phyloP scores from a whole-genome alignment of 1,284 basidiomycete genomes.

The Hymenochaete sp. region DNA sequence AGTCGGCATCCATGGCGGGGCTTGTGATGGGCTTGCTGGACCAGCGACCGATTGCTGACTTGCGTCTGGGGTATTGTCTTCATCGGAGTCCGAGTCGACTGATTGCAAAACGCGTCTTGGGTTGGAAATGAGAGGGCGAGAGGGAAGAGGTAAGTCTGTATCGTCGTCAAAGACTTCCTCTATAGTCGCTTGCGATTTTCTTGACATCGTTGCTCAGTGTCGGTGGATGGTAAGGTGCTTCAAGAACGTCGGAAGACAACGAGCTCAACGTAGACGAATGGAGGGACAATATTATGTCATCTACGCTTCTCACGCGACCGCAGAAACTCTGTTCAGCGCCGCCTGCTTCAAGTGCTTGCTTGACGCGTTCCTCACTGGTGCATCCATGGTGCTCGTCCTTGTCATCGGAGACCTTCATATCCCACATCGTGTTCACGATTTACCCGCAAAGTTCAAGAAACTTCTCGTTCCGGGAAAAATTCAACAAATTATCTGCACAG shows the following conservation, averaged over 20 bases:
- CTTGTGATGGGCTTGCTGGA: constrained; percentile 23
- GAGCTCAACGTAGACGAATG: too few relatives aligned
- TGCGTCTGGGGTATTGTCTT: constrained; percentile 29
- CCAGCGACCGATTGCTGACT: constrained; percentile 17
- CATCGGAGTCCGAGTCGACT: constrained; percentile 30
- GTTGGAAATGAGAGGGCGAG: constrained; percentile 55
- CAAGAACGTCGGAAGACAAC: too few relatives aligned
- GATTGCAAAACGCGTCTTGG: too few relatives aligned
- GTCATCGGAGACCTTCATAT: constrained; percentile 94
- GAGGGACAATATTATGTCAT: too few relatives aligned
- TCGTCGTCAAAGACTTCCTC: constrained; percentile 70
- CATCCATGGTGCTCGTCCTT: constrained; percentile 74
- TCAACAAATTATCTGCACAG: constrained; percentile 95
- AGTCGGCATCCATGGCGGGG: constrained; percentile 21
- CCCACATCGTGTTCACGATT: constrained; percentile 80
- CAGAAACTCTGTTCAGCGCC: too few relatives aligned
- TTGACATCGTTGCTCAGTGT: constrained; percentile 4
- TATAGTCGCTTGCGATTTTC: constrained; percentile 37
- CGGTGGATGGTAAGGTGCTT: too few relatives aligned
- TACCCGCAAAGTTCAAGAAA: constrained; percentile 96
- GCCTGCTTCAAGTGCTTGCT: too few relatives aligned
- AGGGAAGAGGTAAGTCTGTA: constrained; percentile 70
- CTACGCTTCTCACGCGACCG: too few relatives aligned
- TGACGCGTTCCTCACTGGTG: too few relatives aligned
- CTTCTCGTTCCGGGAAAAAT: constrained; percentile 96